Conservation (phyloP, 371 early-diverging fungal species). For the Furculomyces boomerangus region DNA sequence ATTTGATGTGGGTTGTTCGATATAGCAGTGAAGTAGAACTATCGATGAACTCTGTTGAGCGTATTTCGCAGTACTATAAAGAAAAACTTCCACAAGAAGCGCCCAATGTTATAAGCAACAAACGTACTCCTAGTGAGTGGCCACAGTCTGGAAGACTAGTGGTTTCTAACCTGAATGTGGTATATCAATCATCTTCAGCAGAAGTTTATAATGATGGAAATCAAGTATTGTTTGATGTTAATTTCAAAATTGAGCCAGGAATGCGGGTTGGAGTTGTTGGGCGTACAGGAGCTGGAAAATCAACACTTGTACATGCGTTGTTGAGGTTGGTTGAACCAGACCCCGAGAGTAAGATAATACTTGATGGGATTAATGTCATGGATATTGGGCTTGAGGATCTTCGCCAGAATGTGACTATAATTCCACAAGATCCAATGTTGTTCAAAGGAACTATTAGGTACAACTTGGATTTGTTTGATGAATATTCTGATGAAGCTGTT, state of each 20-base stretch:
- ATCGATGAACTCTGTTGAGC: slow-evolving; percentile 73
- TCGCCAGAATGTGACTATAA: slow-evolving; percentile 51
- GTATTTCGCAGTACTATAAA: slow-evolving; percentile 57
- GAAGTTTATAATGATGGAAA: too few species aligned
- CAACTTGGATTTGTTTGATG: slow-evolving; percentile 51
- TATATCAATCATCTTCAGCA: slow-evolving; percentile 30
- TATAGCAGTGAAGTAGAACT: slow-evolving; percentile 63
- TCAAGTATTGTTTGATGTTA: slow-evolving; percentile 11
- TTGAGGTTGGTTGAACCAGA: slow-evolving; percentile 58
- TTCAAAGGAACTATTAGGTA: slow-evolving; percentile 44
- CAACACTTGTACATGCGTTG: slow-evolving; percentile 48
- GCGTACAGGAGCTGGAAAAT: slow-evolving; percentile 64
- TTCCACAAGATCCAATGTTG: slow-evolving; percentile 57
- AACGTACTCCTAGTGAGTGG: slow-evolving; percentile 30
- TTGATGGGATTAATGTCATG: slow-evolving; percentile 63
- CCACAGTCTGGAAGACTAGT: slow-evolving; percentile 46
- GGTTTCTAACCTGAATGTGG: slow-evolving; percentile 40
- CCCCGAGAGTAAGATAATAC: slow-evolving; percentile 37
- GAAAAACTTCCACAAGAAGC: slow-evolving; percentile 31
- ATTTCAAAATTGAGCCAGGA: slow-evolving; percentile 37
- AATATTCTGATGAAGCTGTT: slow-evolving; percentile 38
- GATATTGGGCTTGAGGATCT: slow-evolving; percentile 49
- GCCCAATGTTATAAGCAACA: slow-evolving; percentile 1
- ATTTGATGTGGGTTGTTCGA: slow-evolving; percentile 64
- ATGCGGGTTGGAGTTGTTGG: slow-evolving; percentile 64